Conservation (phyloP, 2,329 filamentous ascomycete species). For the Exophiala phaeomuriformis region DNA sequence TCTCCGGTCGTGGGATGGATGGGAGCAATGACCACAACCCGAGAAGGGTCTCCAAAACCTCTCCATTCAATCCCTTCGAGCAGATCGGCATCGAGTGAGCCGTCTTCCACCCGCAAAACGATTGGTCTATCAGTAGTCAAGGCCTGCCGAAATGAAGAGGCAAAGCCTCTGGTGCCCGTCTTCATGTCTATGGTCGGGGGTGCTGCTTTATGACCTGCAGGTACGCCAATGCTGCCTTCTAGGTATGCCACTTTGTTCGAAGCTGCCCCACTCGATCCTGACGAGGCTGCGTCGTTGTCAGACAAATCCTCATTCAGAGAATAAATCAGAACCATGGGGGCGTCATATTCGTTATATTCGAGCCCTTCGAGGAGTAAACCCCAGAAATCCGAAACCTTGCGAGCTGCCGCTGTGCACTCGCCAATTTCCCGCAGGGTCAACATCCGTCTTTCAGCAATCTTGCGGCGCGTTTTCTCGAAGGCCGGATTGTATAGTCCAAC, state of each 20-base stretch:
- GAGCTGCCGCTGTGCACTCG: slow-evolving; percentile 64
- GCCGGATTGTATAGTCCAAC: slow-evolving; percentile 71
- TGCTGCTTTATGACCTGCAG: slow-evolving; percentile 55
- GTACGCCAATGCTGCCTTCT: slow-evolving; percentile 65
- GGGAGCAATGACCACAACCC: slow-evolving; percentile 66
- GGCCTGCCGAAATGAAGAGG: slow-evolving; percentile 67
- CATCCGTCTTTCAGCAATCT: slow-evolving; percentile 73
- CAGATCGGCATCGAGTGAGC: slow-evolving; percentile 57
- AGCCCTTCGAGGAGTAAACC: slow-evolving; percentile 60
- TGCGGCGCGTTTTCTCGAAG: slow-evolving; percentile 72
- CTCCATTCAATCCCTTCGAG: slow-evolving; percentile 62
- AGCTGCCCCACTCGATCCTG: slow-evolving; percentile 59
- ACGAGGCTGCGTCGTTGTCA: slow-evolving; percentile 64
- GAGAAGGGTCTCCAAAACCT: slow-evolving; percentile 64
- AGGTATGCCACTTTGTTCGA: slow-evolving; percentile 59
- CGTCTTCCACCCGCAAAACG: slow-evolving; percentile 59
- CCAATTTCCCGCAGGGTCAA: slow-evolving; percentile 69
- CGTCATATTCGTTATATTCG: slow-evolving; percentile 66
- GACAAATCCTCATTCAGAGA: slow-evolving; percentile 59
- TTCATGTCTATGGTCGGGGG: slow-evolving; percentile 60
- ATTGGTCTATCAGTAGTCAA: slow-evolving; percentile 61
- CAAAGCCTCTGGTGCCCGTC: slow-evolving; percentile 64
- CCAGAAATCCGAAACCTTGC: slow-evolving; percentile 69
- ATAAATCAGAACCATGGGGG: slow-evolving; percentile 70
- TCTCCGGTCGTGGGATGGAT: slow-evolving; percentile 71